Evolutionary conservation across 345 rosid species (phyloP).

Genomic region (Dovyalis caffra): DNA sequence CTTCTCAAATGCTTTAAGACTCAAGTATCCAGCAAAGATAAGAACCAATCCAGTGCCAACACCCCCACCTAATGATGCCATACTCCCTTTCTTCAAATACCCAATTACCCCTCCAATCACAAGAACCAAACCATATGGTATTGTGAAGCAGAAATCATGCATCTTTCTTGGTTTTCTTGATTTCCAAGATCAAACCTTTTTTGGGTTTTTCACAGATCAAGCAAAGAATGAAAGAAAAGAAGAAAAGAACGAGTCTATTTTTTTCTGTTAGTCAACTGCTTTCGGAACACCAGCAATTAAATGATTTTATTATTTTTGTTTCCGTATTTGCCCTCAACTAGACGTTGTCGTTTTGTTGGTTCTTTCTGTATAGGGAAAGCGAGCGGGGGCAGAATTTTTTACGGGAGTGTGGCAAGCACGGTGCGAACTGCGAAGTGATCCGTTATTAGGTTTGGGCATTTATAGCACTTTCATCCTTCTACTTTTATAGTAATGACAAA

Average conservation of each 20-base stretch:
- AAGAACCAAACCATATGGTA: constrained; percentile 86
- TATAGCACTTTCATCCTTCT: background rate
- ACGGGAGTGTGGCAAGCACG: constrained; percentile 11
- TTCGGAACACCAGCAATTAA: too few relatives aligned
- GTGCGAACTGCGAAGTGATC: background rate
- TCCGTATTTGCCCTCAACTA: background rate
- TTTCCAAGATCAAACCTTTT: background rate
- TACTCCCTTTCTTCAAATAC: constrained; percentile 68
- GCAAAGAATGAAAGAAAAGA: background rate
- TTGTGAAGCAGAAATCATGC: constrained; percentile 98
- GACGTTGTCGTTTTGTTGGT: background rate
- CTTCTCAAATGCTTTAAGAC: constrained; percentile 82
- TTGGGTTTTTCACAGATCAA: background rate
- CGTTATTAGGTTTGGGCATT: background rate
- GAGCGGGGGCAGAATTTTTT: background rate
- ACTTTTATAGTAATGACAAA: background rate
- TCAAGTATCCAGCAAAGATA: constrained; percentile 75
- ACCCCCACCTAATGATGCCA: constrained; percentile 81
- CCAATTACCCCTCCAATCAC: constrained; percentile 85
- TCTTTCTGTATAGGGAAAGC: background rate
- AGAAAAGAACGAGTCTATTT: too few relatives aligned
- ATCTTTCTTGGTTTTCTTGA: constrained; percentile 27
- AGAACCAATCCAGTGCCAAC: constrained; percentile 71
- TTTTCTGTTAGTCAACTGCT: constrained; percentile 29
- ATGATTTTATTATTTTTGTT: background rate